phyloP scores from a whole-genome alignment of 2,329 filamentous ascomycete species.

The Scolecobasidium constrictum region DNA sequence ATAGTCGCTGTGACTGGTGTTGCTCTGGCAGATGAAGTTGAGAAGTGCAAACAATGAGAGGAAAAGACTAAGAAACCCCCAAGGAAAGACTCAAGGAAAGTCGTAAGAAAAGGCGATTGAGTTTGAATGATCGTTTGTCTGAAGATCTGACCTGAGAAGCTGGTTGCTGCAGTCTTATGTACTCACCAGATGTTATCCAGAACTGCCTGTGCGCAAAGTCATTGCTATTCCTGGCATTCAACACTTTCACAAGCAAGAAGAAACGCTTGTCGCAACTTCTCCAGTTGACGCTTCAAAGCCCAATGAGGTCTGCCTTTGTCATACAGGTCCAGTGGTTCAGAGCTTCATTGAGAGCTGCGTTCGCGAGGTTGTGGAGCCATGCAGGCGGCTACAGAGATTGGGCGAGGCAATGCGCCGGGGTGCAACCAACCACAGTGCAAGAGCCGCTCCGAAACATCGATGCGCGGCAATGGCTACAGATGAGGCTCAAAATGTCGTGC shows the following conservation, averaged over 20 bases:
- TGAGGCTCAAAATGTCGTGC: constrained; percentile 3
- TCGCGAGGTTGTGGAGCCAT: constrained; percentile 1
- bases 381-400: constrained; percentile 10
- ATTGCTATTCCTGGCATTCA: too few species aligned
- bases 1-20: too few species aligned
- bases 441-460: background rate
- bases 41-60: constrained; percentile 17
- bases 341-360: constrained; percentile 5
- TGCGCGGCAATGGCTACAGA: background rate
- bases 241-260: too few species aligned
- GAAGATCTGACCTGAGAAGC: background rate
- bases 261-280: background rate
- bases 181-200: background rate
- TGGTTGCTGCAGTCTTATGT: constrained; percentile 6
- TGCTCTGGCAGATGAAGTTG: constrained; percentile 10
- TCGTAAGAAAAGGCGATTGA: constrained; percentile 13
- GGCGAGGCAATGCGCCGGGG: constrained; percentile 4
- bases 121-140: constrained; percentile 6
- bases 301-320: constrained; percentile 1
- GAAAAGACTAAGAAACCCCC: constrained; percentile 22
- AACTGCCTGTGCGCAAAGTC: too few species aligned
- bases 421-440: background rate
- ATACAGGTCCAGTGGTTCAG: constrained; percentile 2
- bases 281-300: constrained; percentile 1
- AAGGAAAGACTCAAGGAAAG: constrained; percentile 22